phyloP scores from a whole-genome alignment of 2,329 filamentous ascomycete species.

The Sclerotinia glacialis region DNA sequence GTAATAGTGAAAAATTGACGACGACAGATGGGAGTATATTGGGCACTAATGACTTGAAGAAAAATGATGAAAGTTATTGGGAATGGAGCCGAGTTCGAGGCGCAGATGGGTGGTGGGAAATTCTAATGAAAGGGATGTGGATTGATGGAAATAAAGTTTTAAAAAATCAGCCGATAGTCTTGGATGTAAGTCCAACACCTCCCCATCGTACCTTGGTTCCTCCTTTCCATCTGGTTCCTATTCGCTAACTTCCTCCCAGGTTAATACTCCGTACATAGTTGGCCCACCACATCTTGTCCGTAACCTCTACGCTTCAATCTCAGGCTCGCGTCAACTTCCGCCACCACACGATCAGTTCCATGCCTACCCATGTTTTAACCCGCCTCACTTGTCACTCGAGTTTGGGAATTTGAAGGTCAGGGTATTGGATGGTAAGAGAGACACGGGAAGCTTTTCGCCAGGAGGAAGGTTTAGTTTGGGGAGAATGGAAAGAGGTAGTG shows the following conservation, averaged over 20 bases:
- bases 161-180: slow-evolving; percentile 27
- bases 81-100: slow-evolving; percentile 32
- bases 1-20: not conserved
- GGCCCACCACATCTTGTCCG: slow-evolving; percentile 29
- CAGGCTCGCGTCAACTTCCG: slow-evolving; percentile 26
- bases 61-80: slow-evolving; percentile 22
- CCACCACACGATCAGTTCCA: slow-evolving; percentile 31
- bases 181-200: slow-evolving; percentile 26
- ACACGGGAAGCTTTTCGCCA: slow-evolving; percentile 24
- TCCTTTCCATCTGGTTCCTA: not conserved
- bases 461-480: slow-evolving; percentile 31
- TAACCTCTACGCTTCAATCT: slow-evolving; percentile 29
- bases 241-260: slow-evolving; percentile 21
- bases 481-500: slow-evolving; percentile 28
- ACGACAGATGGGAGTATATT: slow-evolving; percentile 16
- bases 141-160: slow-evolving; percentile 28
- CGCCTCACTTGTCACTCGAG: slow-evolving; percentile 29
- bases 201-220: not conserved
- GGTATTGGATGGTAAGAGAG: slow-evolving; percentile 27
- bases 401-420: slow-evolving; percentile 27
- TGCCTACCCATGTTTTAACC: slow-evolving; percentile 31
- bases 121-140: slow-evolving; percentile 30
- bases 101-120: slow-evolving; percentile 33
- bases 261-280: slow-evolving; percentile 32
- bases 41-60: not conserved